Evolutionary conservation across 108 stramenopile species (phyloP).

Genomic region (Skeletonema potamos): DNA sequence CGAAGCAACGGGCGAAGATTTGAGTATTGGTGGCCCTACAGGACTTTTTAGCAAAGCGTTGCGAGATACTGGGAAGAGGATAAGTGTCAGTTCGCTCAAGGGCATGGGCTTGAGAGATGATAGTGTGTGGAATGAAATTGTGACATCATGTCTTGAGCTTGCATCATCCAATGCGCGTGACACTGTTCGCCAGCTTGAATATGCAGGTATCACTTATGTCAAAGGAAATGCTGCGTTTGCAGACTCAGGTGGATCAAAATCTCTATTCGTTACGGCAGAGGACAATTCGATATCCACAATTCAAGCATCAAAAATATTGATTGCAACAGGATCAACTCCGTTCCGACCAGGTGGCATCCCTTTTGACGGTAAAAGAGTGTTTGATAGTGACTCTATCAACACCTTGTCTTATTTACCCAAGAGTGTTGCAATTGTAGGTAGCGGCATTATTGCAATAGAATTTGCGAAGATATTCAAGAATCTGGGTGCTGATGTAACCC

Average conservation of each 20-base stretch:
- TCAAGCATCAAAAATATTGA: conserved; percentile 53
- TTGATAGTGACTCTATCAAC: conserved; percentile 81
- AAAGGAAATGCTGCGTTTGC: conserved; percentile 66
- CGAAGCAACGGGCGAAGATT: conserved; percentile 64
- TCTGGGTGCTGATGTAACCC: conserved; percentile 74
- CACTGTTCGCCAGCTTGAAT: conserved; percentile 60
- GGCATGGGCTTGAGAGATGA: conserved; percentile 78
- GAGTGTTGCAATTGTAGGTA: conserved; percentile 74
- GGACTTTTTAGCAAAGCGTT: conserved; percentile 77
- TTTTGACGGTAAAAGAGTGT: conserved; percentile 74
- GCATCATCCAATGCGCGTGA: conserved; percentile 73
- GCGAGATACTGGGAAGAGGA: conserved; percentile 74
- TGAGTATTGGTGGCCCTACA: conserved; percentile 76
- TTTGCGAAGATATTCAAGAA: conserved; percentile 84
- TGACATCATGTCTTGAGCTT: conserved; percentile 64
- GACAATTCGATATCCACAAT: conserved; percentile 32
- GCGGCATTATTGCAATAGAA: conserved; percentile 83
- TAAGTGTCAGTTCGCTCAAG: conserved; percentile 64
- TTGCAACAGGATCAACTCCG: conserved; percentile 73
- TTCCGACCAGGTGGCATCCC: conserved; percentile 73
- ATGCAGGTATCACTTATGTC: conserved; percentile 60
- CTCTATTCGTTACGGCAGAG: conserved; percentile 35
- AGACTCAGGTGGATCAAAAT: conserved; percentile 53
- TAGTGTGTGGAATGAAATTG: conserved; percentile 80
- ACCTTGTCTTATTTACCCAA: conserved; percentile 60